Evolutionary conservation across 305 asterid genomes (phyloP).

Genomic region (Fraxinus ornus): DNA sequence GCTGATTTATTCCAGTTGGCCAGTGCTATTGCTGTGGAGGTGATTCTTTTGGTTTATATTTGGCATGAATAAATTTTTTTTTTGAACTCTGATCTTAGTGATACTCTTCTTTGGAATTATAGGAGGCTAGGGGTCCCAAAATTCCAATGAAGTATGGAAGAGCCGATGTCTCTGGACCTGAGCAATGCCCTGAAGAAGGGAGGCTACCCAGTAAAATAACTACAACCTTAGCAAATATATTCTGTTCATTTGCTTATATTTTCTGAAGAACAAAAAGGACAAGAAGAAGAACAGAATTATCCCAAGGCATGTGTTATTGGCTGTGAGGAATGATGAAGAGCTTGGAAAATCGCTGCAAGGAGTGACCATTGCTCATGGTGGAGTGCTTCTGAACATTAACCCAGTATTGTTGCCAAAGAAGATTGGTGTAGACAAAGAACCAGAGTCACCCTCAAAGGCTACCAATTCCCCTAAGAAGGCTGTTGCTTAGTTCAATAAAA

Average conservation of each 20-base stretch:
- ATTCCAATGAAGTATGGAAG: slow-evolving; percentile 97
- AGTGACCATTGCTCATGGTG: too few species aligned
- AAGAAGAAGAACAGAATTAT: not conserved
- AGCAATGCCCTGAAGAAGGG: slow-evolving; percentile 94
- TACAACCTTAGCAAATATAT: slow-evolving; percentile 8
- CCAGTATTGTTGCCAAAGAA: too few species aligned
- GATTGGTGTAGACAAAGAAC: too few species aligned
- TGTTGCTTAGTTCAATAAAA: too few species aligned
- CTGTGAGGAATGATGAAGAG: not conserved
- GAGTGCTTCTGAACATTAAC: too few species aligned
- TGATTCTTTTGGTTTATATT: slow-evolving; percentile 13
- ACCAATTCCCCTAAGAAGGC: too few species aligned
- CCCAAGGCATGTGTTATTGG: not conserved
- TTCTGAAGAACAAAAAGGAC: too few species aligned
- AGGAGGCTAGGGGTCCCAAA: slow-evolving; percentile 96
- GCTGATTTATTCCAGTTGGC: slow-evolving; percentile 95
- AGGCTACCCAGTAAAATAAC: slow-evolving; percentile 81
- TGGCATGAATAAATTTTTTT: not conserved
- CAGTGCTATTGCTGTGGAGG: slow-evolving; percentile 95
- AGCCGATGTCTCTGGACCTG: slow-evolving; percentile 75
- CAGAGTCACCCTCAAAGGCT: too few species aligned
- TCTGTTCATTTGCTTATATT: too few species aligned
- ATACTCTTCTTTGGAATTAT: slow-evolving; percentile 23
- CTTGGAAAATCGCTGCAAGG: not conserved
- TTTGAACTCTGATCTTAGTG: slow-evolving; percentile 12